These are phyloP conservation scores for Suillus subaureus DNA, from an alignment of 768 basidiomycete species.

Conservation along the genomic window DNA sequence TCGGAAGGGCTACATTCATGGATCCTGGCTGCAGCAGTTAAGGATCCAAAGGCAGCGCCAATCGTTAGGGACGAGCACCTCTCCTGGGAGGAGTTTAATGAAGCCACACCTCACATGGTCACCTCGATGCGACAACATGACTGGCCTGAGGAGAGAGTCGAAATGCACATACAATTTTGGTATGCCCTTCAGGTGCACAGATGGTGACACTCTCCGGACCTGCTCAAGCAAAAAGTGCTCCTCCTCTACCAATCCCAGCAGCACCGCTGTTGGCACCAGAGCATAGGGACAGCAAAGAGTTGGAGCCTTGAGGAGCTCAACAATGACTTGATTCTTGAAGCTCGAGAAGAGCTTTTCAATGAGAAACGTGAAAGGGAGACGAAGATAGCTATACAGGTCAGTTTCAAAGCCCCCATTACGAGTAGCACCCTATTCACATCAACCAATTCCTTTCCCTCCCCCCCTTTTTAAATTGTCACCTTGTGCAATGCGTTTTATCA, in stretches of 20 bases:
- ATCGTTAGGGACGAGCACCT: slow-evolving; percentile 11
- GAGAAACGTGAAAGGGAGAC: background rate
- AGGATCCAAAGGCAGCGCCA: slow-evolving; percentile 4
- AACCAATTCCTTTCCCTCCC: no score
- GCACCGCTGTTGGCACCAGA: slow-evolving; percentile 10
- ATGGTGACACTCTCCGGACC: background rate
- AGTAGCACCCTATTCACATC: no score
- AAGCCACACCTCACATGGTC: slow-evolving; percentile 4
- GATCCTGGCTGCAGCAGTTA: slow-evolving; percentile 5
- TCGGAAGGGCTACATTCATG: slow-evolving; percentile 3
- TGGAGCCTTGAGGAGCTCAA: background rate
- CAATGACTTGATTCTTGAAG: background rate
- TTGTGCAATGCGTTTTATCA: no score
- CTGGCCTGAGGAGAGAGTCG: slow-evolving; percentile 10
- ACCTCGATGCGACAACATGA: background rate
- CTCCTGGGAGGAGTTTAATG: slow-evolving; percentile 15
- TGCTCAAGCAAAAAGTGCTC: no score
- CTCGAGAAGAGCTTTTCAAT: background rate
- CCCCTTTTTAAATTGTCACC: no score
- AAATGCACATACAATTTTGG: slow-evolving; percentile 17
- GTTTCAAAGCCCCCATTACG: no score
- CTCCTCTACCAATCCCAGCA: slow-evolving; percentile 16
- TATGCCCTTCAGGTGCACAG: slow-evolving; percentile 7
- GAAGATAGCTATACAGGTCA: no score
- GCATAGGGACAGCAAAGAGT: background rate